A percentile compares a stretch with the other conserved stretches of the same genome.
Evolutionary conservation across 371 early-diverging fungal species (phyloP).

Genomic region (Lichtheimia hyalospora): DNA sequence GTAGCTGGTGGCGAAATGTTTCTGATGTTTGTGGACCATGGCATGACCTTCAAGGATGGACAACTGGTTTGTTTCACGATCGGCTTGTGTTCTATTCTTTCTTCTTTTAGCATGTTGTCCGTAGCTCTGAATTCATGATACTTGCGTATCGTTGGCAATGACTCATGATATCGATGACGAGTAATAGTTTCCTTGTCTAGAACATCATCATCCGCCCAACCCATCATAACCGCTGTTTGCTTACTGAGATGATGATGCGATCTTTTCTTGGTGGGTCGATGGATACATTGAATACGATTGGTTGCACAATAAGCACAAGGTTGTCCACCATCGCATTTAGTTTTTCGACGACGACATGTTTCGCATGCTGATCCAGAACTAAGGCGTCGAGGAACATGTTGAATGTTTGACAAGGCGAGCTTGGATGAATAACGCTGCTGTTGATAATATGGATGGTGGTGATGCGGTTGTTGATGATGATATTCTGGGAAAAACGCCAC

Average conservation of each 20-base stretch:
- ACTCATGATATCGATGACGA: too few relatives aligned
- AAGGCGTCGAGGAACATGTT: conserved; percentile 27
- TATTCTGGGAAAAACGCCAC: conserved; percentile 21
- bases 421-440: conserved; percentile 10
- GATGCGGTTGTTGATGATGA: conserved; percentile 3
- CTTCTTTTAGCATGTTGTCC: not conserved
- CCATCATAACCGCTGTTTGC: conserved; percentile 10
- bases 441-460: conserved; percentile 5
- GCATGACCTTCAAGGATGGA: conserved; percentile 18
- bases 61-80: conserved; percentile 26
- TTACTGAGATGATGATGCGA: conserved; percentile 12
- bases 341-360: conserved; percentile 44
- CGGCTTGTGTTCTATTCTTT: conserved; percentile 9
- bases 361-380: conserved; percentile 49
- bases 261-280: conserved; percentile 27
- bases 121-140: not conserved
- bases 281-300: conserved; percentile 35
- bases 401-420: not conserved
- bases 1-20: conserved; percentile 8
- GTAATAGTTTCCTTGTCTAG: too few relatives aligned
- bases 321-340: conserved; percentile 45
- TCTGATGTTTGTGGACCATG: conserved; percentile 9
- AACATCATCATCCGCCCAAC: conserved; percentile 3
- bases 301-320: conserved; percentile 44
- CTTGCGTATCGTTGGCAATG: not conserved